Evolutionary conservation across 1,284 basidiomycete genomes (phyloP).

Genomic region (Rhodotorula sp.): DNA sequence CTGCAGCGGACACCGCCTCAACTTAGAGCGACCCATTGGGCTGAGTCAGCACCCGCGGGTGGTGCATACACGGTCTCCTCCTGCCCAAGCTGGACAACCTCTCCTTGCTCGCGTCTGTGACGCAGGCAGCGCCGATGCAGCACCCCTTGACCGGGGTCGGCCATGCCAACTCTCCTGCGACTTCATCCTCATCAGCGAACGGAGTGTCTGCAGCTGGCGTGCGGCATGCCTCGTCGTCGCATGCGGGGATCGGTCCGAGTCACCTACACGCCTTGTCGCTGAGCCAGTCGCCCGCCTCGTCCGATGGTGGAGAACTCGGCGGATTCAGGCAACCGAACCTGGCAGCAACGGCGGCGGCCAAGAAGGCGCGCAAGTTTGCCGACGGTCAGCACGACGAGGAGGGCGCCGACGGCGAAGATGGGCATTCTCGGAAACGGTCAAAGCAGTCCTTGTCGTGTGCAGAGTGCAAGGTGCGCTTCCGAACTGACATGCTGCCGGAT

Average conservation of each 20-base stretch:
- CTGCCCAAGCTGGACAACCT: constrained; percentile 12
- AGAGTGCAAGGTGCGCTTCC: constrained; percentile 31
- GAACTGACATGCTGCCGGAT: not conserved
- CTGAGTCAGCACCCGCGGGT: not conserved
- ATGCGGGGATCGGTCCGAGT: not conserved
- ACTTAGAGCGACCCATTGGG: too few relatives aligned
- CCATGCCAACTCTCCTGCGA: not conserved
- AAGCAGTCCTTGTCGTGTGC: constrained; percentile 26
- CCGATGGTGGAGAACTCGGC: not conserved
- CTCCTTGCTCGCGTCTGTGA: constrained; percentile 1
- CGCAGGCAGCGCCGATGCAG: not conserved
- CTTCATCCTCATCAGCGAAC: not conserved
- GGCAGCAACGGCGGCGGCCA: not conserved
- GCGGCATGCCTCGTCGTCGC: not conserved
- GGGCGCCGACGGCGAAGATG: not conserved
- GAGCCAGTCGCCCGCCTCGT: constrained; percentile 8
- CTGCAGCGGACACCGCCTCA: too few relatives aligned
- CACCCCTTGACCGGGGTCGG: constrained; percentile 16
- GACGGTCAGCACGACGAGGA: not conserved
- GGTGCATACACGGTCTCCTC: not conserved
- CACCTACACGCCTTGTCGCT: not conserved
- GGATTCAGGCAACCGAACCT: not conserved
- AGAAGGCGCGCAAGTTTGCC: constrained; percentile 11
- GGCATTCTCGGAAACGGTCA: not conserved
- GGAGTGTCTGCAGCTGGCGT: too few relatives aligned